Evolutionary conservation across 805 yeast species (phyloP), one percentile per base, ranked within the genome.

Genomic region (Cyberlindnera petersonii): DNA sequence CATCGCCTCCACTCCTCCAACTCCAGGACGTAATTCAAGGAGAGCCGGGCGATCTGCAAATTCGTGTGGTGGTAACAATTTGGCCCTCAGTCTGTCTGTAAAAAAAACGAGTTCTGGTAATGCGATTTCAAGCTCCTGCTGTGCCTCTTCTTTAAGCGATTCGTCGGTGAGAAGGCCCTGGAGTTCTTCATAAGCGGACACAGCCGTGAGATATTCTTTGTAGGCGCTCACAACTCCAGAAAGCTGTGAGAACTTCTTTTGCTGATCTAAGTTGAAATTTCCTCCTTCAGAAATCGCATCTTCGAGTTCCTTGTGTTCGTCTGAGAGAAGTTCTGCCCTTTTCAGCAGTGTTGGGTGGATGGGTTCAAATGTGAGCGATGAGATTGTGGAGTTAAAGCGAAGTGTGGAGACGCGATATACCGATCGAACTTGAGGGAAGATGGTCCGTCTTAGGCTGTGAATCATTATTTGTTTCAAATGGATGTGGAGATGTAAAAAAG

Each of bases 1-100:
- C 57, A 81, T 79, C 0, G 98, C 96, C 56, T 93, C 98, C 6
- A 80, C 75, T 3, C 98, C 98, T 13, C 98, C 98, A 2, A 91
- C 87, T 7, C 98, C 98, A 0, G 98, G 97, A 41, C 97, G 71
- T 11, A 93, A 63, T 59, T 93, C 98, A 15, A 93, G 48, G 3
- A 93, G 66, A 33, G 95, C 82, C 0, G 93, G 78, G 45, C 75
- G 77, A 32, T 85, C 93, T 4, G 81, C 74, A 58, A 83, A 85
- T 31, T 78, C 80, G 48, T 83, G 81, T 3, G 85, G 77, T 2
- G 97, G 96, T 17, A 91, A 61, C 5, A 93, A 65, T 29, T 72
- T 69, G 6, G 70, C 54, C 43, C 81, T 77, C n/a, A 86, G 62
- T 23, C 63, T 60, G 2, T 61, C 56, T 0, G 78, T 65, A 1